Evolutionary conservation across 129 eudicot species (phyloP), one percentile per base, ranked within the genome.

Genomic region (Lactuca saligna): DNA sequence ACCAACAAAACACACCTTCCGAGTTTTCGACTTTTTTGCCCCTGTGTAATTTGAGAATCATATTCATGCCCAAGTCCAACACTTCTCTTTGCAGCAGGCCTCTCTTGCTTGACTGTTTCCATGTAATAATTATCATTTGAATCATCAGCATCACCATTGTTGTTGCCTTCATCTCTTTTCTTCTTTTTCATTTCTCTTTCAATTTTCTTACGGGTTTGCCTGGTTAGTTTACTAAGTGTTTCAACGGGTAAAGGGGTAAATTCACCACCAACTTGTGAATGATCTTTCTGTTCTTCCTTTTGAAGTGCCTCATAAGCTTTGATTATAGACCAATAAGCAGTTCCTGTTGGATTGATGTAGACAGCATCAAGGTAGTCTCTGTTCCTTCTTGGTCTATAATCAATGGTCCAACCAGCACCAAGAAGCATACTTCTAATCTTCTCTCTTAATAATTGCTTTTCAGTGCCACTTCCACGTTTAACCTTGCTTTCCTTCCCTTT

Each of bases 291-390:
- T 70, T 87, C 94, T 70, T 84, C 99, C 77, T 87, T 94, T 65
- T 94, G 96, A 61, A 89, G 80, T 68, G 99, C 99, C 48, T 94
- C 99, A 50, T 94, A 89, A 17, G 99, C 99, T 81, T 94, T 94
- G 13, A 87, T 85, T 59, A 94, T 89, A 8, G 99, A 94, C 99
- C 99, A 94, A 66, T 76, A 94, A 71, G 97, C 99, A 33, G 99
- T 94, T 69, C 99, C 99, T 3, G 88, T 57, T 17, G 96, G 95
- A 68, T 83, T 87, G 9, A 94, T 87, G 74, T 94, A 94, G 75
- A 94, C 99, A 10, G 99, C 97, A 87, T 94, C 99, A 16, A 78
- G 76, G 73, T 94, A 94, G 71, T 94, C 99, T 79, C 99, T 80
- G 75, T 87, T 87, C 63, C 89, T 80, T 79, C 97, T 81, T 38